These are phyloP conservation scores for Cucurbita moschata DNA, from an alignment of 306 rosid species.

Conservation along the genomic window DNA sequence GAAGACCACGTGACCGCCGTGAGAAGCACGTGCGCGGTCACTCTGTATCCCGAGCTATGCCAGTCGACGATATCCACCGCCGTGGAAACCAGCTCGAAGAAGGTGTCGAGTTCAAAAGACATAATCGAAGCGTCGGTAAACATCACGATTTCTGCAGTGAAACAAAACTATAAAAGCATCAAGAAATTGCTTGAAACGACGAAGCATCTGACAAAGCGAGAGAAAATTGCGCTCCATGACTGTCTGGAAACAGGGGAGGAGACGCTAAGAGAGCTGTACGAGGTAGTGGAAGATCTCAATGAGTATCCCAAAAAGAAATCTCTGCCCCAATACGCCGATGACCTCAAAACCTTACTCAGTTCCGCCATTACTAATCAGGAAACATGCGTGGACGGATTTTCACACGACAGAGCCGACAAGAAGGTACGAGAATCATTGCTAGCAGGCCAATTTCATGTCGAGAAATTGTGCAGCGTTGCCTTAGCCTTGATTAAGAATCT, in stretches of 20 bases:
- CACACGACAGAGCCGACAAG: constrained; percentile 39
- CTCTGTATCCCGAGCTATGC: constrained; percentile 63
- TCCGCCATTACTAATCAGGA: constrained; percentile 71
- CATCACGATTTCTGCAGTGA: constrained; percentile 29
- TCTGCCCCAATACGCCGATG: constrained; percentile 41
- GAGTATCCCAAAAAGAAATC: constrained; percentile 36
- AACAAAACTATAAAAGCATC: constrained; percentile 27
- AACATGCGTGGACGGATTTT: constrained; percentile 79
- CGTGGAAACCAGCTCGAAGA: constrained; percentile 5
- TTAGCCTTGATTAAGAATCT: constrained; percentile 67
- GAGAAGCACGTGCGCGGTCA: constrained; percentile 38
- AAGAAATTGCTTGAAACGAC: constrained; percentile 12
- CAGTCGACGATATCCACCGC: constrained; percentile 36
- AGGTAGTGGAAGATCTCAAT: constrained; percentile 23
- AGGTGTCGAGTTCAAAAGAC: constrained; percentile 16
- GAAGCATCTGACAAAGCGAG: constrained; percentile 29
- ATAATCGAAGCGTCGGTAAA: constrained; percentile 34
- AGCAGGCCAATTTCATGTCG: constrained; percentile 43
- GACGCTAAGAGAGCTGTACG: constrained; percentile 45
- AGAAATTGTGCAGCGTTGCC: constrained; percentile 59
- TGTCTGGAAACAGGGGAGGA: constrained; percentile 53
- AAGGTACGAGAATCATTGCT: constrained; percentile 23
- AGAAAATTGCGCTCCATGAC: constrained; percentile 47
- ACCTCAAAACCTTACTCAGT: constrained; percentile 55
- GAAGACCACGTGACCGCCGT: constrained; percentile 2